phyloP scores from a whole-genome alignment of 73 alveolate genomes.

The Tetrahymena malaccensis region DNA sequence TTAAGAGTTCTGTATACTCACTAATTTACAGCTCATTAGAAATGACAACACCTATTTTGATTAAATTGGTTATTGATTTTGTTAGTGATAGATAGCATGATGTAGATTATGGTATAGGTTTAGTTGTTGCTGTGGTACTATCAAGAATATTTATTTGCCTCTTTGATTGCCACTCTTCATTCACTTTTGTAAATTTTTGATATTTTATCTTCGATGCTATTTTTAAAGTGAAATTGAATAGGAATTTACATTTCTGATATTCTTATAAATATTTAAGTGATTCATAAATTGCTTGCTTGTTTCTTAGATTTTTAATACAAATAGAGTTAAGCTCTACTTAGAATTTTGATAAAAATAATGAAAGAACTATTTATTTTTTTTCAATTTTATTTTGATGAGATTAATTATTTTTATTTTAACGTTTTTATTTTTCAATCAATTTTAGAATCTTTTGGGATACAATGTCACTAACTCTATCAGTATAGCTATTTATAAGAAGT shows the following conservation, averaged over 20 bases:
- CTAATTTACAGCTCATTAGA: background rate
- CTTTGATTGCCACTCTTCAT: conserved; percentile 1
- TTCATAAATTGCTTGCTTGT: background rate
- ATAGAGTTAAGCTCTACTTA: background rate
- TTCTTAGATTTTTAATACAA: background rate
- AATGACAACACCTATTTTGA: conserved; percentile 16
- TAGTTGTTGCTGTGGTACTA: background rate
- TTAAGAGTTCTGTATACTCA: background rate
- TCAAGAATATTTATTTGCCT: conserved; percentile 9
- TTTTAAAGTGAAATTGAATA: too few species aligned
- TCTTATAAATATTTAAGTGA: background rate
- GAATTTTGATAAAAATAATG: background rate
- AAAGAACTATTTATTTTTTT: too few species aligned
- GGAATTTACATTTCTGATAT: background rate
- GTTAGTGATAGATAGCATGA: background rate
- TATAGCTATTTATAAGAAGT: conserved; percentile 5
- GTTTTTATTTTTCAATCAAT: background rate
- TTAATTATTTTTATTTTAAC: background rate
- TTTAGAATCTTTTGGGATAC: conserved; percentile 8
- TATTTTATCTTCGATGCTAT: background rate
- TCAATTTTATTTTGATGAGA: background rate
- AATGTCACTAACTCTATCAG: conserved; percentile 14
- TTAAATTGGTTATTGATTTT: conserved; percentile 17
- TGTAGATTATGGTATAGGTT: background rate
- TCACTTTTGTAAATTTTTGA: background rate